Evolutionary conservation across 164 flowering plant species (phyloP).

Genomic region (Magnolia sinica): DNA sequence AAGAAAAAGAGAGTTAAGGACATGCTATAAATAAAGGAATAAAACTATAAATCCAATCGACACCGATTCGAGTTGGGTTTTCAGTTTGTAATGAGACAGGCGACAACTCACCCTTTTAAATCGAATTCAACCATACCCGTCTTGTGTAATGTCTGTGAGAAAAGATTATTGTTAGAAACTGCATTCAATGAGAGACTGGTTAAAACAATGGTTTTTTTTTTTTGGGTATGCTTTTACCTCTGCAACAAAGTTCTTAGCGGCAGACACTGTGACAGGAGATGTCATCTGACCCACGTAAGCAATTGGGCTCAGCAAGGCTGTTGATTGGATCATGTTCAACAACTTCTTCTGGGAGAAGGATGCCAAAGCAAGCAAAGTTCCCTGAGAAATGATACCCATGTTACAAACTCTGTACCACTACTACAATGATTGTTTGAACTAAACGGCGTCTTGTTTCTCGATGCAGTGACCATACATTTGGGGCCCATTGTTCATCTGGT

Average conservation of each 20-base stretch:
- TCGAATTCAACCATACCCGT: slow-evolving; percentile 50
- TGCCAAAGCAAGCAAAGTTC: slow-evolving; percentile 71
- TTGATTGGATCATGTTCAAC: slow-evolving; percentile 50
- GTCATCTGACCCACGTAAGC: slow-evolving; percentile 61
- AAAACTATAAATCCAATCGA: too few species aligned
- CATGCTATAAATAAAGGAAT: too few species aligned
- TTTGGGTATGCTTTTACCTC: slow-evolving; percentile 36
- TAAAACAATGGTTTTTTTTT: background rate
- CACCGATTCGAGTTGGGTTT: too few species aligned
- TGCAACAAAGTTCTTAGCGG: slow-evolving; percentile 45
- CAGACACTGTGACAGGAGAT: slow-evolving; percentile 40
- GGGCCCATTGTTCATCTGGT: too few species aligned
- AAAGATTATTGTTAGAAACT: slow-evolving; percentile 3
- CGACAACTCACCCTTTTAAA: slow-evolving; percentile 47
- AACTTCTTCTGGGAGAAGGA: slow-evolving; percentile 48
- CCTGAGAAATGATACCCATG: slow-evolving; percentile 28
- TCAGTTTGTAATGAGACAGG: too few species aligned
- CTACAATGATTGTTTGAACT: too few species aligned
- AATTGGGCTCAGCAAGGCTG: slow-evolving; percentile 73
- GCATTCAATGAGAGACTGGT: background rate
- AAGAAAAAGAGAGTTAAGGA: too few species aligned
- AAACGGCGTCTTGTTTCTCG: too few species aligned
- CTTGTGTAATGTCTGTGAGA: slow-evolving; percentile 37
- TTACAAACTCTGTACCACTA: background rate
- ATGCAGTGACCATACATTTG: too few species aligned